Evolutionary conservation across 176 grass and related monocot species (phyloP), one percentile per base, ranked within the genome.

Genomic region (Eragrostis curvula): DNA sequence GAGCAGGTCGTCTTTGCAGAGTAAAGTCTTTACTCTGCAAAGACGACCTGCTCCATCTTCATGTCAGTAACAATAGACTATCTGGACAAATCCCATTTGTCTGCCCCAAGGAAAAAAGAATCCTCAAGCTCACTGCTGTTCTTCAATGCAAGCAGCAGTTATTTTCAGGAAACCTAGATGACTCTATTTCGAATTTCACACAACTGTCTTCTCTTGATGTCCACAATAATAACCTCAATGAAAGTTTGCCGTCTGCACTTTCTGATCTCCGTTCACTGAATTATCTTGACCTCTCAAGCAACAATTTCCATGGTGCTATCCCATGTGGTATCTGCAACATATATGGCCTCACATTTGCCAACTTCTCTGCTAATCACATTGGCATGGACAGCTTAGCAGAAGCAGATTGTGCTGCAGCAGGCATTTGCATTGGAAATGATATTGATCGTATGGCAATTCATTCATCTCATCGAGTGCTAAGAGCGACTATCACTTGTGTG

Each of bases 251-350:
- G 30, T 32, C 77, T 74, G 81, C 85, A 80, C 87, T 99, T 77
- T 85, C 89, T 61, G 84, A 85, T 76, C 89, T 99, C 16, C 82
- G 83, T 71, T 88, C 81, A 80, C 79, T 99, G 69, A 94, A 88
- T 56, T 99, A 96, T 90, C 82, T 99, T 66, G 96, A 99, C 66
- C 66, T 99, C 25, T 99, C 96, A 41, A 79, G 86, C 66, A 99
- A 99, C 52, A 18, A 88, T 39, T 90, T 99, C 76, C 66, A 81
- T 85, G 93, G 90, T 88, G 74, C 79, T 24, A 86, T 95, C 47
- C 93, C 91, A 11, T 99, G 93, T 80, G 89, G 85, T 47, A 87
- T 99, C 28, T 99, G 96, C 73, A 79, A 75, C 62, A 78, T 99
- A 73, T 82, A 81, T 72, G 85, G 96, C 40, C 93, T 99, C 67